These are phyloP conservation scores for Candida nemodendra DNA, from an alignment of 805 yeast genomes.

Conservation along the genomic window DNA sequence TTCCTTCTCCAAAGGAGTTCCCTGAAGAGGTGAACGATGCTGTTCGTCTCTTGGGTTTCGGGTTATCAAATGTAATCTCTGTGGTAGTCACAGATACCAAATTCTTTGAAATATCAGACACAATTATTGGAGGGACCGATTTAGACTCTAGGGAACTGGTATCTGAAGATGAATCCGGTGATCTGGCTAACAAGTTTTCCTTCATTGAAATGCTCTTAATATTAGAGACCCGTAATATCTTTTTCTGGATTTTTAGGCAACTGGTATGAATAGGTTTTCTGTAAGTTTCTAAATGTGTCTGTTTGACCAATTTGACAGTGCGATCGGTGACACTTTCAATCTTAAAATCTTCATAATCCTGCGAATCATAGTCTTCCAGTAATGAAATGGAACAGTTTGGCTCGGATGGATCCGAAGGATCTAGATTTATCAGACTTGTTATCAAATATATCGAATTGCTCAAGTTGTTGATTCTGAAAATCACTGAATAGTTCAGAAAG, in stretches of 20 bases:
- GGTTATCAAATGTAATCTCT: slow-evolving; percentile 2
- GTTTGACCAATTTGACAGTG: slow-evolving; percentile 21
- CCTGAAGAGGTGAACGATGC: slow-evolving; percentile 37
- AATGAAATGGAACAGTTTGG: slow-evolving; percentile 20
- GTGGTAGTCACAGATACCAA: background rate
- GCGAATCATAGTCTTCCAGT: slow-evolving; percentile 9
- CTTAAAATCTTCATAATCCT: slow-evolving; percentile 27
- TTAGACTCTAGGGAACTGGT: slow-evolving; percentile 4
- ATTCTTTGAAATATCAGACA: background rate
- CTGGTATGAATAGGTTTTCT: slow-evolving; percentile 27
- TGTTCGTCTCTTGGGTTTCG: slow-evolving; percentile 9
- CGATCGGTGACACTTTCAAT: slow-evolving; percentile 20
- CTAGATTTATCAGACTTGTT: slow-evolving; percentile 15
- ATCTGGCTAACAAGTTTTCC: slow-evolving; percentile 6
- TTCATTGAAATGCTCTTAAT: slow-evolving; percentile 8
- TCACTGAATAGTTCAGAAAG: slow-evolving; percentile 21
- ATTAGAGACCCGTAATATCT: slow-evolving; percentile 23
- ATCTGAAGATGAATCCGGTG: slow-evolving; percentile 4
- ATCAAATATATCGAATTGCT: slow-evolving; percentile 28
- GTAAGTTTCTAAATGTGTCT: slow-evolving; percentile 21
- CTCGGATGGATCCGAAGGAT: slow-evolving; percentile 1
- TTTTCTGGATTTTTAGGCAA: slow-evolving; percentile 14
- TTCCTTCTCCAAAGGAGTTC: slow-evolving; percentile 36
- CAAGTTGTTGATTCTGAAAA: slow-evolving; percentile 27
- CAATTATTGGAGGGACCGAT: background rate